Percentiles rank a stretch among this genome's conserved stretches.
Conservation (phyloP, 768 basidiomycete genomes). For the Tephrocybe sp. region DNA sequence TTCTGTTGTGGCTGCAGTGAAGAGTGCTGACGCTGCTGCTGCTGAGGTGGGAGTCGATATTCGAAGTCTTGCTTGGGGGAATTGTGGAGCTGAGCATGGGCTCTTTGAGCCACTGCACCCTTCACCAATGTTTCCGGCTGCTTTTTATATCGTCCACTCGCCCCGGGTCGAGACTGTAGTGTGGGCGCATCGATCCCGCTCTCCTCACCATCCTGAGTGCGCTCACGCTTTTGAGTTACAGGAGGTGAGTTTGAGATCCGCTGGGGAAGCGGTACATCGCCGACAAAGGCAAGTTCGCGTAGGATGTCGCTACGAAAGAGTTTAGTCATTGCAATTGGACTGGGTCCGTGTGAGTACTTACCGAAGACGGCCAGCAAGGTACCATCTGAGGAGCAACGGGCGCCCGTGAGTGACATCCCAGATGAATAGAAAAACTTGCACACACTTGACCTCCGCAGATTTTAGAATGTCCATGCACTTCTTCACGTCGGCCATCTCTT, state of each 20-base stretch:
- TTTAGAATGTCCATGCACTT: conserved; percentile 59
- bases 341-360: conserved; percentile 25
- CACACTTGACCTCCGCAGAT: conserved; percentile 33
- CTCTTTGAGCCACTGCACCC: not conserved
- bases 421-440: not conserved
- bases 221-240: conserved; percentile 55
- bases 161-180: not conserved
- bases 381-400: conserved; percentile 29
- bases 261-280: conserved; percentile 65
- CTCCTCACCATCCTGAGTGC: conserved; percentile 48
- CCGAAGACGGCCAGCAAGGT: conserved; percentile 46
- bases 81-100: not conserved
- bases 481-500: conserved; percentile 62
- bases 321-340: conserved; percentile 13
- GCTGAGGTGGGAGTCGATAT: not conserved
- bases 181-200: not conserved
- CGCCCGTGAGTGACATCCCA: no score
- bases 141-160: not conserved
- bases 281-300: conserved; percentile 67
- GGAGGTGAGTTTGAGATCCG: conserved; percentile 35
- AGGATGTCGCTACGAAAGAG: conserved; percentile 57
- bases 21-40: not conserved
- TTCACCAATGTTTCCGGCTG: not conserved
- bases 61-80: conserved; percentile 1
- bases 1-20: conserved; percentile 1